These are phyloP conservation scores for Aspergillus sparsus DNA, from an alignment of 495 filamentous ascomycete species.

Conservation along the genomic window DNA sequence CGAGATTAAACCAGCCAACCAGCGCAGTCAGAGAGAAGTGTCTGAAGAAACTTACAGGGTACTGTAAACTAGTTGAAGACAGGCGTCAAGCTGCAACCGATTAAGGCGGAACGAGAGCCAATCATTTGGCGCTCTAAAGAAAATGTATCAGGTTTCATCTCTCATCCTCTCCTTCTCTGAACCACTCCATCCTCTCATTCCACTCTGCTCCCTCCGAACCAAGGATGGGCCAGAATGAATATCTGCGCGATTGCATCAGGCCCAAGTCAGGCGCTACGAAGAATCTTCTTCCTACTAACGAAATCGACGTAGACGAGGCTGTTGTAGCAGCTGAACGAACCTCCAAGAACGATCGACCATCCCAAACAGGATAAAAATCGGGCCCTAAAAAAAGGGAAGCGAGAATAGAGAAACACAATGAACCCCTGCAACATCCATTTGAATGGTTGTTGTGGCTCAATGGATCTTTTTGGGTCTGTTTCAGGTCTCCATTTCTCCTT, in stretches of 20 bases:
- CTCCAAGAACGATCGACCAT: background rate
- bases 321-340: background rate
- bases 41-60: background rate
- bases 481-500: constrained; percentile 18
- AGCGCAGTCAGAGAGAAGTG: background rate
- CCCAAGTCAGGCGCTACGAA: constrained; percentile 1
- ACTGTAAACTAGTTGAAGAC: constrained; percentile 10
- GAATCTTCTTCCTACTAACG: constrained; percentile 1
- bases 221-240: background rate
- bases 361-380: background rate
- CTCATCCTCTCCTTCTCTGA: constrained; percentile 9
- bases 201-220: constrained; percentile 2
- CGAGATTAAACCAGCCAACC: background rate
- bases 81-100: constrained; percentile 15
- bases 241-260: background rate
- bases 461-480: constrained; percentile 17
- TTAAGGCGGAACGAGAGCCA: constrained; percentile 9
- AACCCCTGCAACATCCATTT: constrained; percentile 9
- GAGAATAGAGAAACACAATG: constrained; percentile 6
- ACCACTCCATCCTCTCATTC: constrained; percentile 17
- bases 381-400: background rate
- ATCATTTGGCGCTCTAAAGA: constrained; percentile 19
- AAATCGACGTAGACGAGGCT: background rate
- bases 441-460: constrained; percentile 24
- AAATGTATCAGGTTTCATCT: constrained; percentile 17